Percentiles rank a stretch among this genome's conserved stretches.
phyloP scores from a whole-genome alignment of 768 basidiomycete genomes.

The Leccinum boreale region DNA sequence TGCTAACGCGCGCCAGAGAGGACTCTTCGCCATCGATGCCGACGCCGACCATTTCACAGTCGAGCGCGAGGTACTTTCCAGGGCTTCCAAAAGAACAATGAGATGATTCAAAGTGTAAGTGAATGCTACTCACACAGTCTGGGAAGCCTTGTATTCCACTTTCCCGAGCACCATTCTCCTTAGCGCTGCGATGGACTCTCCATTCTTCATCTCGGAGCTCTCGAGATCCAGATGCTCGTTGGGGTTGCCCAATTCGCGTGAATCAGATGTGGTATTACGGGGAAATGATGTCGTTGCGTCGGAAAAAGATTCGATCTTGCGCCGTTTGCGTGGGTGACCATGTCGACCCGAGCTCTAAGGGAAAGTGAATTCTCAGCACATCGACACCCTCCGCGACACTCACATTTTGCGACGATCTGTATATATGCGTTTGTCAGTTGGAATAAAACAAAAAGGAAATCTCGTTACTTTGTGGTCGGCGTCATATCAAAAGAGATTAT shows the following conservation, averaged over 20 bases:
- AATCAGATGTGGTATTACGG: slow-evolving; percentile 4
- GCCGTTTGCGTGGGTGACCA: slow-evolving; percentile 14
- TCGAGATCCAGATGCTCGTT: slow-evolving; percentile 18
- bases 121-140: slow-evolving; percentile 41
- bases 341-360: slow-evolving; percentile 9
- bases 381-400: slow-evolving; percentile 1
- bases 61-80: slow-evolving; percentile 78
- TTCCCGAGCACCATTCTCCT: slow-evolving; percentile 54
- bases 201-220: slow-evolving; percentile 37
- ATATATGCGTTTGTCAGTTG: slow-evolving; percentile 2
- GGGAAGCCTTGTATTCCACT: slow-evolving; percentile 37
- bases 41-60: slow-evolving; percentile 55
- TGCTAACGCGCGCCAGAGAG: slow-evolving; percentile 15
- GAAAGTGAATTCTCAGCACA: background rate
- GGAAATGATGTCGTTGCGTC: background rate
- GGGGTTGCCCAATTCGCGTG: background rate
- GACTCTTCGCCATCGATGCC: slow-evolving; percentile 14
- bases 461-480: slow-evolving; percentile 12
- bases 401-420: slow-evolving; percentile 50
- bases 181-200: slow-evolving; percentile 45
- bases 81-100: slow-evolving; percentile 38
- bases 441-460: background rate
- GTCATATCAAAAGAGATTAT: slow-evolving; percentile 4
- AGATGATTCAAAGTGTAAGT: background rate
- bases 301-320: slow-evolving; percentile 15